Conservation (phyloP, 495 filamentous ascomycete genomes). For the Penicillium angulare region DNA sequence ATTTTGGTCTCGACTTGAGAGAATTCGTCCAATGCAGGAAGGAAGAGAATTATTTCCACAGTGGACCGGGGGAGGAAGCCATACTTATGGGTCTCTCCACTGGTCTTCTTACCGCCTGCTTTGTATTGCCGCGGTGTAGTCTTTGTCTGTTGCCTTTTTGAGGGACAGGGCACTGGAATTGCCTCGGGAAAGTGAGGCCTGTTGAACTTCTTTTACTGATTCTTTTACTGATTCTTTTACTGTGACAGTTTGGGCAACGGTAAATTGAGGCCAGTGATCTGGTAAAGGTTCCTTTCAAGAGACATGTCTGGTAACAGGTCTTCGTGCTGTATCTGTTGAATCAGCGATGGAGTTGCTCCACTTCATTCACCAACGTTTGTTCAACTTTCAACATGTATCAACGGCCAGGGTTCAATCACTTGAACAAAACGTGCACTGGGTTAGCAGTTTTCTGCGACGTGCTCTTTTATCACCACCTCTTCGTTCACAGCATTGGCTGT, state of each 20-base stretch:
- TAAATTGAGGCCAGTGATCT: not conserved
- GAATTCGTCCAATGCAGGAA: not conserved
- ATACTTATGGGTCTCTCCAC: conserved; percentile 4
- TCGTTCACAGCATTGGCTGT: conserved; percentile 1
- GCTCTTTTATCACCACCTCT: not conserved
- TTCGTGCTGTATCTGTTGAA: not conserved
- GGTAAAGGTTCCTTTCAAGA: not conserved
- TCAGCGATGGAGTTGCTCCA: not conserved
- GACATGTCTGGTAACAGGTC: not conserved
- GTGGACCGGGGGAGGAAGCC: not conserved
- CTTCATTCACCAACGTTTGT: not conserved
- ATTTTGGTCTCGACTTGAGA: not conserved
- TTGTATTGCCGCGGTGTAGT: not conserved
- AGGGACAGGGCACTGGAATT: not conserved
- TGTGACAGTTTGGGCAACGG: not conserved
- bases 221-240: too few relatives aligned
- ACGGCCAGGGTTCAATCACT: too few relatives aligned
- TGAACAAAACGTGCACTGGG: not conserved
- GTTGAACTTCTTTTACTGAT: not conserved
- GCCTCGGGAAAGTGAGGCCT: conserved; percentile 1
- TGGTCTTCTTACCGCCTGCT: not conserved
- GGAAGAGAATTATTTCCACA: conserved; percentile 1
- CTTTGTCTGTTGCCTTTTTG: not conserved
- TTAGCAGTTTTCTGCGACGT: not conserved
- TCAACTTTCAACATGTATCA: not conserved